Percentiles rank a stretch among this genome's conserved stretches.
phyloP scores from a whole-genome alignment of 495 filamentous ascomycete species.

The Trichoderma orchidacearum region DNA sequence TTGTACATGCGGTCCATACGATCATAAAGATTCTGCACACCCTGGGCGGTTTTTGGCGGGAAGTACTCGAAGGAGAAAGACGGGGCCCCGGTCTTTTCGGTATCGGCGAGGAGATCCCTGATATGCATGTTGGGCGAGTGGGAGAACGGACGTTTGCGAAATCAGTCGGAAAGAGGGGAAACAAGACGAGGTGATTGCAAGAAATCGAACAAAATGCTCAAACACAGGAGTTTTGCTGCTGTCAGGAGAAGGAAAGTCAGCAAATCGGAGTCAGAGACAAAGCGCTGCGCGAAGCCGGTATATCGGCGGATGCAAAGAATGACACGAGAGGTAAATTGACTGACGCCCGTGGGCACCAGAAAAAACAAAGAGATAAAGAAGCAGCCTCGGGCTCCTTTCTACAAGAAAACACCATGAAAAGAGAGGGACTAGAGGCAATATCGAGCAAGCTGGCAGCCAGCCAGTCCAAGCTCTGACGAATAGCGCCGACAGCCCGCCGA shows the following conservation, averaged over 20 bases:
- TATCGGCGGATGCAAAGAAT: too few relatives aligned
- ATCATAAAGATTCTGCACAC: constrained; percentile 98
- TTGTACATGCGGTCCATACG: constrained; percentile 98
- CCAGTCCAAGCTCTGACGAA: neutral
- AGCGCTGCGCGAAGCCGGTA: too few relatives aligned
- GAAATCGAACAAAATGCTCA: neutral
- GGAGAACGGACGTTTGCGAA: neutral
- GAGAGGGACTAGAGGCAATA: too few relatives aligned
- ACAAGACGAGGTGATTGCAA: neutral
- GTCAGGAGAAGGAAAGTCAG: neutral
- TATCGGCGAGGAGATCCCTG: constrained; percentile 78
- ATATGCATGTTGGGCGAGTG: constrained; percentile 52
- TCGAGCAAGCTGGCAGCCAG: too few relatives aligned
- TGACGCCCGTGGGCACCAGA: too few relatives aligned
- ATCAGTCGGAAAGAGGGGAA: neutral
- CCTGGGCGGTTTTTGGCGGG: constrained; percentile 96
- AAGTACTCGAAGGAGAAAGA: constrained; percentile 99
- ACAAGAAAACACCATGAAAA: too few relatives aligned
- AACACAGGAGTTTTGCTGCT: neutral
- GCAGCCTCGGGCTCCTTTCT: too few relatives aligned
- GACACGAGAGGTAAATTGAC: too few relatives aligned
- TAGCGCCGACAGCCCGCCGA: neutral
- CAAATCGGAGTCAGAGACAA: neutral
- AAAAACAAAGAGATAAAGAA: too few relatives aligned
- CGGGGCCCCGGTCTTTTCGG: constrained; percentile 56